Evolutionary conservation across 1,284 basidiomycete species (phyloP).

Genomic region (Phenoliferia sp.): DNA sequence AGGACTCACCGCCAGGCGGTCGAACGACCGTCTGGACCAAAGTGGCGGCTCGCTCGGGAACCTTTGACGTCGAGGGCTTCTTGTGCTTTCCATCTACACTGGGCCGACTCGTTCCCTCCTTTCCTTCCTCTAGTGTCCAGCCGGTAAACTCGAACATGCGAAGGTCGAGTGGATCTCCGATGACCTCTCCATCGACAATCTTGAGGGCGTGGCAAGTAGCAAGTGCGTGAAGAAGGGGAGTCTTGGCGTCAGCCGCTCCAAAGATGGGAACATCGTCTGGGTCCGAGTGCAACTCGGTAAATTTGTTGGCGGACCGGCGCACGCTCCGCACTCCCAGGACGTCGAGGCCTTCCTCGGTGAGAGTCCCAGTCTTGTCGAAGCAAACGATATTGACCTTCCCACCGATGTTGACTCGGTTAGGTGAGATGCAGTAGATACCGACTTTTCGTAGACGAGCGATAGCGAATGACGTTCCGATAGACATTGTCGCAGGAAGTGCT

Average conservation of each 20-base stretch:
- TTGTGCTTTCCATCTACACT: constrained; percentile 14
- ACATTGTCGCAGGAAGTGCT: constrained; percentile 92
- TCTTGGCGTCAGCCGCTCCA: constrained; percentile 58
- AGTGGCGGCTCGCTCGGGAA: constrained; percentile 70
- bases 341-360: constrained; percentile 97
- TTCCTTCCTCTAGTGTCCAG: constrained; percentile 92
- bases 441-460: constrained; percentile 80
- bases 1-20: constrained; percentile 83
- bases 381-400: constrained; percentile 98
- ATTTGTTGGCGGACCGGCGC: constrained; percentile 63
- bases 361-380: constrained; percentile 98
- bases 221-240: constrained; percentile 83
- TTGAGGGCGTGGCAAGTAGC: constrained; percentile 96
- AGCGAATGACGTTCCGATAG: constrained; percentile 95
- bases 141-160: constrained; percentile 86
- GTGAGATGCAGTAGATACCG: constrained; percentile 95
- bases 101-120: constrained; percentile 24
- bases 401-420: constrained; percentile 90
- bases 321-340: constrained; percentile 85
- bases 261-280: constrained; percentile 74
- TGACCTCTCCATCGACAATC: constrained; percentile 77
- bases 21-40: constrained; percentile 95
- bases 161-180: constrained; percentile 93
- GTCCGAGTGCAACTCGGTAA: constrained; percentile 85
- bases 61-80: constrained; percentile 39